Percentiles rank a stretch among this genome's conserved stretches.
phyloP scores from a whole-genome alignment of 192 early-diverging fungal species.

The Powellomyces hirtus region DNA sequence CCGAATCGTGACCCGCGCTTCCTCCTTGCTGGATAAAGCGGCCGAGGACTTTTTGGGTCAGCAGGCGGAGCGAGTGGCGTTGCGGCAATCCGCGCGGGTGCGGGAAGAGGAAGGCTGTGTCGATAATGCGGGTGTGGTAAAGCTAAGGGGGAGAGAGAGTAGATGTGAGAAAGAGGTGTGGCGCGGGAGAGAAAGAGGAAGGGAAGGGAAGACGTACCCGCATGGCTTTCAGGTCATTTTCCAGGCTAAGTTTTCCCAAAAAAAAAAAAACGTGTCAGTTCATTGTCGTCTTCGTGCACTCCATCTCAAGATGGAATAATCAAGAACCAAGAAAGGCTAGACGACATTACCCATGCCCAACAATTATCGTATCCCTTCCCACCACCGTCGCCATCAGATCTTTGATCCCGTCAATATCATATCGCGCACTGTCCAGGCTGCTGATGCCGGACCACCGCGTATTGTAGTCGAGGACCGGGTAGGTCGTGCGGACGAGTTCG shows the following conservation, averaged over 20 bases:
- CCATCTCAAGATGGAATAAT: too few species aligned
- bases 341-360: slow-evolving; percentile 57
- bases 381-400: slow-evolving; percentile 41
- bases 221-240: slow-evolving; percentile 69
- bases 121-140: slow-evolving; percentile 58
- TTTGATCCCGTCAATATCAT: slow-evolving; percentile 45
- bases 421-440: slow-evolving; percentile 44
- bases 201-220: slow-evolving; percentile 9
- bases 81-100: slow-evolving; percentile 49
- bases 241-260: too few species aligned
- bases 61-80: slow-evolving; percentile 50
- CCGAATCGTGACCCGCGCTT: slow-evolving; percentile 62
- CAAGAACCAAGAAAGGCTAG: too few species aligned
- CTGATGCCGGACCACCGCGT: slow-evolving; percentile 54
- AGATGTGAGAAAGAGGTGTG: not conserved
- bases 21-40: slow-evolving; percentile 54
- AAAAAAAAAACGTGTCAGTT: too few species aligned
- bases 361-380: slow-evolving; percentile 52
- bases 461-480: slow-evolving; percentile 63
- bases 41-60: slow-evolving; percentile 51
- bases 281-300: too few species aligned
- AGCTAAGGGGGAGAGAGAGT: slow-evolving; percentile 22
- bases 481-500: slow-evolving; percentile 54
- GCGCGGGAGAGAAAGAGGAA: slow-evolving; percentile 4
- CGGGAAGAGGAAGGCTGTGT: slow-evolving; percentile 63